phyloP scores from a whole-genome alignment of 2,329 filamentous ascomycete species.

The Teratosphaeria epicoccoides region DNA sequence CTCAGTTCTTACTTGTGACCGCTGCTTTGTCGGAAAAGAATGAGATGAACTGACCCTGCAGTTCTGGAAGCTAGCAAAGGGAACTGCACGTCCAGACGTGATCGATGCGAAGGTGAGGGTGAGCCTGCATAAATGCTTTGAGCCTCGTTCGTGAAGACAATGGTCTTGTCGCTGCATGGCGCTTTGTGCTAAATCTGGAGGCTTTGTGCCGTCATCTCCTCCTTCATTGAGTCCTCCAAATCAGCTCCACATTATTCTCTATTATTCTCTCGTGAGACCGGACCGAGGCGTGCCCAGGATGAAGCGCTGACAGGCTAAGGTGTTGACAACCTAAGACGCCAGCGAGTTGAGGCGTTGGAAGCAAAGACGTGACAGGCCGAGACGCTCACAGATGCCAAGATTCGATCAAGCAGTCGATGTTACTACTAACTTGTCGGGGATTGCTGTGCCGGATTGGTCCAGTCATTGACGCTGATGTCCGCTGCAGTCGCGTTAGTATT shows the following conservation, averaged over 20 bases:
- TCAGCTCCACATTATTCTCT: no score
- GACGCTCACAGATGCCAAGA: no score
- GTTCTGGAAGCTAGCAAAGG: no score
- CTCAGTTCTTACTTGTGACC: not conserved
- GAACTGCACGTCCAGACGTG: not conserved
- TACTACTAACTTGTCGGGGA: no score
- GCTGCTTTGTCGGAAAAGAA: not conserved
- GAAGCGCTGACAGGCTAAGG: no score
- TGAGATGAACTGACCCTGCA: not conserved
- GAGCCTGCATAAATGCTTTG: not conserved
- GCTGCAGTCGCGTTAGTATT: not conserved
- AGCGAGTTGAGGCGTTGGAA: no score
- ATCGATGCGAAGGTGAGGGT: not conserved
- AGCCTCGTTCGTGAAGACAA: not conserved
- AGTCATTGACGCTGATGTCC: not conserved
- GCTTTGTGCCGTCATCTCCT: not conserved
- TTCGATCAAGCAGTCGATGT: not conserved
- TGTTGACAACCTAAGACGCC: no score
- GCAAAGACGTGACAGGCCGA: no score
- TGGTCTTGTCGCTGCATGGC: not conserved
- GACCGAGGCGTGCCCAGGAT: no score
- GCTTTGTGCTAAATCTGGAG: not conserved
- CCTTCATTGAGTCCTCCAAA: not conserved
- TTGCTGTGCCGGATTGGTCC: not conserved
- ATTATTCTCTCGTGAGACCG: no score